Conservation (phyloP, 129 eudicot species). For the Flaveria linearis region DNA sequence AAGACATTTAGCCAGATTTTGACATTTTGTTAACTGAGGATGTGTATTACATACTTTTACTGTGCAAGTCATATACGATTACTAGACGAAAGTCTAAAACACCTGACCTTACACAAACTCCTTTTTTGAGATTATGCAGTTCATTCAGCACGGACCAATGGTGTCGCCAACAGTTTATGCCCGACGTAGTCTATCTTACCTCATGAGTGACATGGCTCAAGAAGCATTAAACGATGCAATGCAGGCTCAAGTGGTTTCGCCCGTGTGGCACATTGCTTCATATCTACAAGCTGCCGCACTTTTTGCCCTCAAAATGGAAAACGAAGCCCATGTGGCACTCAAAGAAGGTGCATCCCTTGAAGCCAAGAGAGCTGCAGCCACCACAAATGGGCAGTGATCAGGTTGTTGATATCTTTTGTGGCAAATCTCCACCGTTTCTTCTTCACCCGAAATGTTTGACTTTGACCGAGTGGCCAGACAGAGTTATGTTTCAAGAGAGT, state of each 20-base stretch:
- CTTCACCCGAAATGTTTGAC: neutral
- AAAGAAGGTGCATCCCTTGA: conserved; percentile 67
- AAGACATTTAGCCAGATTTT: neutral
- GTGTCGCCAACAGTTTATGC: conserved; percentile 71
- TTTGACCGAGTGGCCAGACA: conserved; percentile 23
- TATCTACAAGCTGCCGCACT: conserved; percentile 69
- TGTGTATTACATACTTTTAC: neutral
- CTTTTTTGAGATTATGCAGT: conserved; percentile 40
- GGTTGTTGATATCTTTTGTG: conserved; percentile 23
- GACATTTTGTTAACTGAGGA: neutral
- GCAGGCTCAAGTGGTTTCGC: conserved; percentile 71
- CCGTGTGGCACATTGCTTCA: conserved; percentile 69
- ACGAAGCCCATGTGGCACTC: conserved; percentile 57
- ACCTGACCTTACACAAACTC: neutral
- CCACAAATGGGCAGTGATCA: conserved; percentile 38
- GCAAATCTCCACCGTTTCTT: neutral
- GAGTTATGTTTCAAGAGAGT: conserved; percentile 19
- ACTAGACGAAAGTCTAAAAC: no score
- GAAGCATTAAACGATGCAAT: conserved; percentile 71
- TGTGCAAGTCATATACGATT: no score
- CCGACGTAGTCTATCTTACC: conserved; percentile 67
- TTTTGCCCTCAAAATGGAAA: conserved; percentile 60
- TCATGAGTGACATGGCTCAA: conserved; percentile 62
- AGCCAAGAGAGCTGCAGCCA: conserved; percentile 49
- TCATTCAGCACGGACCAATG: conserved; percentile 61